Percentiles rank a stretch among this genome's conserved stretches.
These are phyloP conservation scores for Eutrema japonicum DNA, from an alignment of 345 rosid genomes.

Conservation along the genomic window DNA sequence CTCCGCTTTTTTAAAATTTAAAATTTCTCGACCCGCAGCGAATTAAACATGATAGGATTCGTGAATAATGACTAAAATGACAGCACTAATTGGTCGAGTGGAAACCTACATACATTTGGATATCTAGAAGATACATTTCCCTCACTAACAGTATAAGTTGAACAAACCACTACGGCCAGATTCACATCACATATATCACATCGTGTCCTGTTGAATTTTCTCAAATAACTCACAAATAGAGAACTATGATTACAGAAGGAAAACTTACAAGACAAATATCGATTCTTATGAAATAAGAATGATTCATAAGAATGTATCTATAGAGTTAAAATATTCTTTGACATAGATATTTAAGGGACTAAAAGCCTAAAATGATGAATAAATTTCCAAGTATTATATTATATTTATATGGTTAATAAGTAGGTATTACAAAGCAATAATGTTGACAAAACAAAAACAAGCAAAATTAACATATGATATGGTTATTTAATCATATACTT, in stretches of 20 bases:
- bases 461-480: neutral
- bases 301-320: neutral
- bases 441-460: slow-evolving; percentile 1
- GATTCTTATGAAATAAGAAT: neutral
- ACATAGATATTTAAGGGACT: neutral
- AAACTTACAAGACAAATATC: neutral
- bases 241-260: neutral
- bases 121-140: neutral
- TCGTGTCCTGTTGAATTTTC: neutral
- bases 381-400: neutral
- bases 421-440: neutral
- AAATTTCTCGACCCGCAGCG: no score
- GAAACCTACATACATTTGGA: neutral
- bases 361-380: neutral
- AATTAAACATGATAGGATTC: no score
- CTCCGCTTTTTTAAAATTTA: no score
- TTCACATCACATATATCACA: neutral
- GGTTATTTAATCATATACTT: slow-evolving; percentile 22
- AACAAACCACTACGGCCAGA: slow-evolving; percentile 1
- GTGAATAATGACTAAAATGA: no score
- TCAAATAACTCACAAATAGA: neutral
- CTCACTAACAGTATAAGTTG: neutral
- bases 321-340: neutral
- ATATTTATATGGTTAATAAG: neutral
- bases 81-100: neutral